phyloP scores from a whole-genome alignment of 2,329 filamentous ascomycete genomes.

The Talaromyces sp. region DNA sequence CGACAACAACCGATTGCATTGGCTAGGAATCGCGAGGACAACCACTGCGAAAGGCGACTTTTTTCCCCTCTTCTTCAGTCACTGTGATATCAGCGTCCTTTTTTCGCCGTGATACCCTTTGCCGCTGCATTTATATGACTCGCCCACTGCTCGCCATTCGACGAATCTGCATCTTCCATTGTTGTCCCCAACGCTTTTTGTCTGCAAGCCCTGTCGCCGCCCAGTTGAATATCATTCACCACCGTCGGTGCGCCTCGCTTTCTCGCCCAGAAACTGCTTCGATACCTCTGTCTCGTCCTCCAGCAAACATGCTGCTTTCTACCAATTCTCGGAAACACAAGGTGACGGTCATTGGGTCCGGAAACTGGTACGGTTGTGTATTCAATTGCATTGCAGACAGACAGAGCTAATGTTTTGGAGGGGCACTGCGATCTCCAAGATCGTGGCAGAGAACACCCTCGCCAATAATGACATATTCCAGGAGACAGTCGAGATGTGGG shows the following conservation, averaged over 20 bases:
- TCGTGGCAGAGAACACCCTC: constrained; percentile 85
- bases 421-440: constrained; percentile 97
- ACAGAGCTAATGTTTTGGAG: constrained; percentile 65
- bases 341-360: constrained; percentile 79
- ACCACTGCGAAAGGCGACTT: background rate
- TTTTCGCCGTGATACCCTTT: background rate
- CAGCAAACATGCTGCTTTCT: constrained; percentile 26
- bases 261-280: background rate
- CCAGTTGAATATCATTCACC: background rate
- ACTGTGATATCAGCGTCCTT: background rate
- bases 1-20: background rate
- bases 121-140: background rate
- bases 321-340: constrained; percentile 33
- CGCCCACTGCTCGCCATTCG: background rate
- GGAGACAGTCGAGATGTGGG: constrained; percentile 94
- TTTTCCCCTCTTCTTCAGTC: background rate
- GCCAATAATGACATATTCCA: constrained; percentile 78
- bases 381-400: constrained; percentile 45
- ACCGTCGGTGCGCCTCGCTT: background rate
- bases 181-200: background rate
- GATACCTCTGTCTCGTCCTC: background rate
- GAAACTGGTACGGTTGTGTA: constrained; percentile 69
- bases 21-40: background rate
- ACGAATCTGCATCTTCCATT: background rate
- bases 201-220: background rate